These are phyloP conservation scores for Nicotiana benthamiana DNA, from an alignment of 257 asterid genomes.

Conservation along the genomic window DNA sequence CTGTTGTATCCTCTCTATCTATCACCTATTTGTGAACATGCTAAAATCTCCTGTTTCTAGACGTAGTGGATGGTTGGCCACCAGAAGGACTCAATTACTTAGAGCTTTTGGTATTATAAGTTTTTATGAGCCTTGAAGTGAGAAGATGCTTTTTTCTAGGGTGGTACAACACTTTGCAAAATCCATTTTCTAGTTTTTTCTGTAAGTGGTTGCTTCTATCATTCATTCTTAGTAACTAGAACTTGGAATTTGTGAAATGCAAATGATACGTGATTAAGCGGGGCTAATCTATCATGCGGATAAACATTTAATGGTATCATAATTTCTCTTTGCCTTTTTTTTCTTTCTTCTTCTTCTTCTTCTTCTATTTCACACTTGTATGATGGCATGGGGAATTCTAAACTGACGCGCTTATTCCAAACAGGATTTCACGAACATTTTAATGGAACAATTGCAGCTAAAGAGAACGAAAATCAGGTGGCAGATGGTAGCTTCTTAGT, in stretches of 20 bases:
- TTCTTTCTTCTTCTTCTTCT: too few species aligned
- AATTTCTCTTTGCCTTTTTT: not conserved
- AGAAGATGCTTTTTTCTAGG: not conserved
- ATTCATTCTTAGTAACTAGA: constrained; percentile 1
- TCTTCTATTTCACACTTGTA: constrained; percentile 7
- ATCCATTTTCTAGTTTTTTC: not conserved
- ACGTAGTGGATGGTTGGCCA: not conserved
- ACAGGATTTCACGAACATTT: constrained; percentile 36
- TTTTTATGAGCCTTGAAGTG: not conserved
- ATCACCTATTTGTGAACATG: constrained; percentile 1
- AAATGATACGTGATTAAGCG: not conserved
- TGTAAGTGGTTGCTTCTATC: not conserved
- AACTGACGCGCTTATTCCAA: constrained; percentile 24
- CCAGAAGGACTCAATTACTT: not conserved
- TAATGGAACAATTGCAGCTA: constrained; percentile 42
- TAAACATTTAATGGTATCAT: not conserved
- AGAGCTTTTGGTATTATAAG: not conserved
- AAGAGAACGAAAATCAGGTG: constrained; percentile 55
- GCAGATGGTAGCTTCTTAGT: constrained; percentile 62
- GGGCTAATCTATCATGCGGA: not conserved
- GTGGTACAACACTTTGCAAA: not conserved
- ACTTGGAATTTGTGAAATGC: not conserved
- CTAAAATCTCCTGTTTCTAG: not conserved
- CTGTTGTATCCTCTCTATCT: not conserved
- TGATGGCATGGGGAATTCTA: constrained; percentile 15